These are phyloP conservation scores for Nymphaea thermarum DNA, from an alignment of 164 flowering plant genomes.

Conservation along the genomic window DNA sequence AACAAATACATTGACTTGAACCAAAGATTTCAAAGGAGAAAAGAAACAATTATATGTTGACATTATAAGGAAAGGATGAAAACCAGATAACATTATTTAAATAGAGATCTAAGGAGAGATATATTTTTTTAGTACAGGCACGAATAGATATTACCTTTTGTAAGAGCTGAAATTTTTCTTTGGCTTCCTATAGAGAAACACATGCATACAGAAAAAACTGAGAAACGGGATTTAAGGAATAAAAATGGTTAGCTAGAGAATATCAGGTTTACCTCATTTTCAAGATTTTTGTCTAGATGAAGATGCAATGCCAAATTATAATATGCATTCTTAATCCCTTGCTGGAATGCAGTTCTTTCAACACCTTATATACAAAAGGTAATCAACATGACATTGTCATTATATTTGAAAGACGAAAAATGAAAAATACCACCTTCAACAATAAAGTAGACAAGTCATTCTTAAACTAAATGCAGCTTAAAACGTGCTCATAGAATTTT, in stretches of 20 bases:
- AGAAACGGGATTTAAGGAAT: not conserved
- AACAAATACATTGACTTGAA: too few species aligned
- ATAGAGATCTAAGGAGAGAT: too few species aligned
- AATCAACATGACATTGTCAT: not conserved
- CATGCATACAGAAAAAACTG: not conserved
- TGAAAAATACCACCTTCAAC: not conserved
- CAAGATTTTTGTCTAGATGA: constrained; percentile 98
- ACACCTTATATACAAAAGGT: constrained; percentile 30
- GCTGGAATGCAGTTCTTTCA: constrained; percentile 69
- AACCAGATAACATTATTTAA: too few species aligned
- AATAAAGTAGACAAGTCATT: not conserved
- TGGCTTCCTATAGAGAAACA: constrained; percentile 54
- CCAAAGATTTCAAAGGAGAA: too few species aligned
- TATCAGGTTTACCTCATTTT: constrained; percentile 51
- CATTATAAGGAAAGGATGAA: too few species aligned
- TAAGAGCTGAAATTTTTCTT: constrained; percentile 91
- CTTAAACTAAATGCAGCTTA: not conserved
- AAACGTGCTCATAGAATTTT: not conserved
- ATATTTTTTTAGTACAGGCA: constrained; percentile 77
- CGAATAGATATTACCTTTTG: constrained; percentile 91
- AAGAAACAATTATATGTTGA: too few species aligned
- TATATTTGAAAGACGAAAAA: not conserved
- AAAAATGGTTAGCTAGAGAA: not conserved
- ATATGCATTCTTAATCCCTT: constrained; percentile 91
- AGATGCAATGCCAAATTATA: constrained; percentile 82